These are phyloP conservation scores for Starmerella ratchasimensis DNA, from an alignment of 805 yeast genomes.

Conservation along the genomic window DNA sequence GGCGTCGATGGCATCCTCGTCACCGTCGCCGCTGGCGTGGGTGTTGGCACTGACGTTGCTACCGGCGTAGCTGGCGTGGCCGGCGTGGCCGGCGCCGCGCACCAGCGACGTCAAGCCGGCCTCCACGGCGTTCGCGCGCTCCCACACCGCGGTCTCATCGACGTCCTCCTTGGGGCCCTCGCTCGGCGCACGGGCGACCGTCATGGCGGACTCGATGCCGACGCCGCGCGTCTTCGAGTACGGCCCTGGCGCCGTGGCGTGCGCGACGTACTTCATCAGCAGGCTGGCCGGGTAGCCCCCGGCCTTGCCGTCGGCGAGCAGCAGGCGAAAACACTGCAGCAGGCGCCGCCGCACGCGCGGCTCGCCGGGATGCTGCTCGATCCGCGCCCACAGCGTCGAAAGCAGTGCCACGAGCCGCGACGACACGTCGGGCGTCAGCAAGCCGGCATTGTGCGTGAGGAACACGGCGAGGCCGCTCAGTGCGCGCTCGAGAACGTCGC, in stretches of 20 bases:
- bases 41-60: too few relatives aligned
- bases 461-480: constrained; percentile 45
- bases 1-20: too few relatives aligned
- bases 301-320: constrained; percentile 12
- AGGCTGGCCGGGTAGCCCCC: constrained; percentile 29
- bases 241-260: constrained; percentile 5
- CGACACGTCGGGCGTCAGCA: constrained; percentile 33
- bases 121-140: background rate
- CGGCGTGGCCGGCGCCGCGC: too few relatives aligned
- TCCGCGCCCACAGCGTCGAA: constrained; percentile 29
- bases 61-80: too few relatives aligned
- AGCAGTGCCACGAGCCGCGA: constrained; percentile 37
- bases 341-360: constrained; percentile 19
- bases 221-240: constrained; percentile 13
- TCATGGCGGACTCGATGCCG: constrained; percentile 10
- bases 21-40: too few relatives aligned
- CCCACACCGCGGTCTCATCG: background rate
- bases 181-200: background rate
- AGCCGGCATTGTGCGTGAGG: constrained; percentile 27
- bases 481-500: constrained; percentile 29
- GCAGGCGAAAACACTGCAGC: constrained; percentile 17
- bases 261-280: constrained; percentile 27
- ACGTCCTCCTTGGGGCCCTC: background rate
- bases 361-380: constrained; percentile 16
- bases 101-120: background rate